These are phyloP conservation scores for Lipomyces yamanashiensis DNA, from an alignment of 805 yeast species.

Conservation along the genomic window DNA sequence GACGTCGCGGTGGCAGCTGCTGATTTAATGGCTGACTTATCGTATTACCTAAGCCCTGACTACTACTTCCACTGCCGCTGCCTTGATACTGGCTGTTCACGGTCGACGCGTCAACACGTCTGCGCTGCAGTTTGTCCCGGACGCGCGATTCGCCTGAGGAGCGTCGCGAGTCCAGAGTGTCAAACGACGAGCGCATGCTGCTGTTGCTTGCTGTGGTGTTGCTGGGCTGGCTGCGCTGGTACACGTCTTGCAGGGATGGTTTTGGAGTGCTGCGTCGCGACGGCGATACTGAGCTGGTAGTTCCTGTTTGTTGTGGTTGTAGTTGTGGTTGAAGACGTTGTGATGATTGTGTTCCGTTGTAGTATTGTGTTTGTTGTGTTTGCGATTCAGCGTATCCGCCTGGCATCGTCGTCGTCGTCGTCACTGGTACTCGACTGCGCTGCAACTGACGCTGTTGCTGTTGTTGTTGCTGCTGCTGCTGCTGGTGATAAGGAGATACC, in stretches of 20 bases:
- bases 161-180: constrained; percentile 29
- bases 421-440: neutral
- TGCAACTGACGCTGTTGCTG: constrained; percentile 2
- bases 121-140: constrained; percentile 29
- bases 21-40: too few species aligned
- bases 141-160: constrained; percentile 32
- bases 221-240: constrained; percentile 25
- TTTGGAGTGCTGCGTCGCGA: constrained; percentile 16
- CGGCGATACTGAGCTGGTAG: neutral
- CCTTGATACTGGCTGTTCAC: neutral
- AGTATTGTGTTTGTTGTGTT: neutral
- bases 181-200: constrained; percentile 16
- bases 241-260: constrained; percentile 31
- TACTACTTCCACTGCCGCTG: neutral
- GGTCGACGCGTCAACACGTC: constrained; percentile 7
- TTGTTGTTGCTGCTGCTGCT: constrained; percentile 8
- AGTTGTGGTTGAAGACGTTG: neutral
- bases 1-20: too few species aligned
- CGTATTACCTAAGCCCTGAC: too few species aligned
- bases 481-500: too few species aligned
- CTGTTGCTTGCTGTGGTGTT: neutral
- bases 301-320: neutral
- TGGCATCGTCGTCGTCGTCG: neutral
- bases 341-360: neutral
- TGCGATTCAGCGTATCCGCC: constrained; percentile 1